Percentiles rank a stretch among this genome's conserved stretches.
Evolutionary conservation across 176 grass and related monocot genomes (phyloP).

Genomic region (Chrysopogon serrulatus): DNA sequence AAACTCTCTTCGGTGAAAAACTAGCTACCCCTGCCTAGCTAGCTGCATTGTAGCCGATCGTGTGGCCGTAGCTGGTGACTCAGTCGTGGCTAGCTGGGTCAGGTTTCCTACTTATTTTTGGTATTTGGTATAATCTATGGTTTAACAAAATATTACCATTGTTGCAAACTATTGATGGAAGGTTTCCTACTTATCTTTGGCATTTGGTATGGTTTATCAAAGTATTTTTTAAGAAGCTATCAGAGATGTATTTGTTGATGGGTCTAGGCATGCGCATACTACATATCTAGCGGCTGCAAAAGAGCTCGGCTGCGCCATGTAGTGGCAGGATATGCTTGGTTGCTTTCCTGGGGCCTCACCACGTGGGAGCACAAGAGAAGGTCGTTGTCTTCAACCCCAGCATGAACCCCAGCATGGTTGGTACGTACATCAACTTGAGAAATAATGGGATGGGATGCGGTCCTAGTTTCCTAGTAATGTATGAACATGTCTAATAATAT

Average conservation of each 20-base stretch:
- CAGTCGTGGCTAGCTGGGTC: no score
- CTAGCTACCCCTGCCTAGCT: no score
- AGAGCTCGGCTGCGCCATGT: not conserved
- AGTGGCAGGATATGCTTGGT: not conserved
- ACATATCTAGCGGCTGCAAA: not conserved
- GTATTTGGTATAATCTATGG: not conserved
- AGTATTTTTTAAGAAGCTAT: not conserved
- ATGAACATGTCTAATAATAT: not conserved
- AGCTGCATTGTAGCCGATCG: no score
- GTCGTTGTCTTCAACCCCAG: not conserved
- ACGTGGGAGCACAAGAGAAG: conserved; percentile 1
- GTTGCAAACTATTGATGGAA: no score
- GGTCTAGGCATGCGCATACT: not conserved
- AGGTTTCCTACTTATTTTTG: no score
- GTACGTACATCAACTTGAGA: not conserved
- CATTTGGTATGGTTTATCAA: not conserved
- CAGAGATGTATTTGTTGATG: not conserved
- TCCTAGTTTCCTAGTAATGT: not conserved
- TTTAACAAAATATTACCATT: no score
- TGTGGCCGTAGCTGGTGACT: no score
- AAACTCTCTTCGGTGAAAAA: no score
- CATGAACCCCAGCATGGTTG: not conserved
- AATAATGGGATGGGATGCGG: not conserved
- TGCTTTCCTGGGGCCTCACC: conserved; percentile 20
- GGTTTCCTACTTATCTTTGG: no score